Base-by-base conservation (phyloP, 306 rosid species). In the Geum urbanum region DNA sequence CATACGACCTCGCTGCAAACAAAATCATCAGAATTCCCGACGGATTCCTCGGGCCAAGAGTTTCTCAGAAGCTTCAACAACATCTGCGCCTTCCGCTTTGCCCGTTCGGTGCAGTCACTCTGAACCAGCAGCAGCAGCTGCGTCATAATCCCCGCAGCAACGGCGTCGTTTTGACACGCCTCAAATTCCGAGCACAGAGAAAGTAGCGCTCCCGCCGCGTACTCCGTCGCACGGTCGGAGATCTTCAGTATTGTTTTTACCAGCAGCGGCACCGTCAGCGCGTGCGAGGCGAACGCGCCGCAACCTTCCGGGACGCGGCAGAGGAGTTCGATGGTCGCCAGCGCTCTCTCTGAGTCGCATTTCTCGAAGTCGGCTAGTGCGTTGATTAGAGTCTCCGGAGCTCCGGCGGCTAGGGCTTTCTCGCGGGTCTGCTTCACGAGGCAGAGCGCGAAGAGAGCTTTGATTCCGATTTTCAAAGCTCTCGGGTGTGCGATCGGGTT, bases 41-140 rank as follows among this genome's bases (percentile, higher is more conserved):
- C 56, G 20, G 96, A 88, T 71, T 88, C 85, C 54, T 84, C 86
- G 10, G 98, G 98, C 98, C 98, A 94, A 84, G 96, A 94, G 84
- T 94, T 97, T 86, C 96, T 86, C 76, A 94, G 96, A 76, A 88
- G 96, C 90, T 94, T 94, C 68, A 94, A 83, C 84, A 94, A 63
- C 72, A 85, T 66, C 72, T 94, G 96, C 48, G 98, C 96, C 84
- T 94, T 94, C 75, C 97, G 80, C 87, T 94, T 94, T 10, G 92
- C 97, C 66, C 98, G 73, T 63, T 78, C 97, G 64, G 96, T 90
- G 77, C 98, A 94, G 56, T 90, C 98, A 46, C 98, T 94, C 69
- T 94, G 98, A 7, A 94, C 92, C 53, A 94, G 66, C 56, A 94
- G 75, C 39, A 94, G 69, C 66, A 94, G 77, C 85, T 94, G 96